Conservation (phyloP, 2,329 filamentous ascomycete species). For the Saccharata proteae region DNA sequence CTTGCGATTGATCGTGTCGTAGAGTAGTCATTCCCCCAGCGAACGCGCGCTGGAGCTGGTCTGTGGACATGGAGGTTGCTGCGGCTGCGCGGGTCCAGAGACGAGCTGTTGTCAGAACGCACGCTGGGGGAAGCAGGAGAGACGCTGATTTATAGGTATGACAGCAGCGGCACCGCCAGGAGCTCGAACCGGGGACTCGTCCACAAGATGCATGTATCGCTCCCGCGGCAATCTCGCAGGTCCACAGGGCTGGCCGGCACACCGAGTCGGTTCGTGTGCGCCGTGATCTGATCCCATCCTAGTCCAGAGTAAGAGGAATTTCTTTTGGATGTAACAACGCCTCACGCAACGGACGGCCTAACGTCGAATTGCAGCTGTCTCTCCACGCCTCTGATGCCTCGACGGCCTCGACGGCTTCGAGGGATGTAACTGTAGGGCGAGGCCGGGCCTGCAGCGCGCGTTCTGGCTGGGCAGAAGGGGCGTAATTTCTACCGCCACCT, state of each 20-base stretch:
- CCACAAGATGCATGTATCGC: constrained; percentile 8
- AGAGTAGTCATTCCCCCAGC: too few relatives aligned
- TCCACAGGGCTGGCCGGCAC: constrained; percentile 7
- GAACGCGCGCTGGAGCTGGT: too few relatives aligned
- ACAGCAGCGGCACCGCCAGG: constrained; percentile 5
- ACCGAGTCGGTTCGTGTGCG: constrained; percentile 4
- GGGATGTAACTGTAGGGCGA: constrained; percentile 2
- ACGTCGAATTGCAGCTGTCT: too few relatives aligned
- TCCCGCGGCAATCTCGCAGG: constrained; percentile 9
- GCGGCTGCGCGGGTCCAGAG: too few relatives aligned
- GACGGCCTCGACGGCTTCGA: too few relatives aligned
- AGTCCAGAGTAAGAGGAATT: constrained; percentile 12
- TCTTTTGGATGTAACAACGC: constrained; percentile 20
- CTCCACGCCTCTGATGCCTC: too few relatives aligned
- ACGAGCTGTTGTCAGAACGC: too few relatives aligned
- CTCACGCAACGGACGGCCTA: constrained; percentile 17
- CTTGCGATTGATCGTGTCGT: neutral
- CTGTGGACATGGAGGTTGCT: too few relatives aligned
- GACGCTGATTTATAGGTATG: neutral
- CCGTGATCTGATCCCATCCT: neutral
- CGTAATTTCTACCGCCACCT: constrained; percentile 1
- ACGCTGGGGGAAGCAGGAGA: too few relatives aligned
- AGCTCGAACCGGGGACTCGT: constrained; percentile 6
- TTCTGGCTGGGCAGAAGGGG: constrained; percentile 2
- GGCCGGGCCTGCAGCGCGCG: constrained; percentile 1